Conservation (phyloP, 352 stramenopile genomes). For the Pythium dissotocum region DNA sequence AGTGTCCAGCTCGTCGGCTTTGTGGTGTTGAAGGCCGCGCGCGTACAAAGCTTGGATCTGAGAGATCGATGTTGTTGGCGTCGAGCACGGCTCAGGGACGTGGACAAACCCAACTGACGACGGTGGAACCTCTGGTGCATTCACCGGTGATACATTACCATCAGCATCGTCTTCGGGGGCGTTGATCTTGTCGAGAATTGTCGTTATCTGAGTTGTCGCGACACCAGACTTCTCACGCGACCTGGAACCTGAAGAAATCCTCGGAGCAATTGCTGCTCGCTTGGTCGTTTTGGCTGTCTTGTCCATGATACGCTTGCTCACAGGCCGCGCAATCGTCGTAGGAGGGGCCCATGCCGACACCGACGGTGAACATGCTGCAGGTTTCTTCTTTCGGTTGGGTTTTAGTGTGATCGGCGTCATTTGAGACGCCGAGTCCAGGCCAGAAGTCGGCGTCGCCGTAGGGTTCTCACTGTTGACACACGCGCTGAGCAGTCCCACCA, state of each 20-base stretch:
- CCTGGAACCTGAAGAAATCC: not conserved
- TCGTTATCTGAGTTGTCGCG: constrained; percentile 12
- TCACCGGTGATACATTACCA: not conserved
- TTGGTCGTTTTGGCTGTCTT: constrained; percentile 12
- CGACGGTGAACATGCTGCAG: not conserved
- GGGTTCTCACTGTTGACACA: constrained; percentile 15
- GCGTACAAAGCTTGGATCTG: constrained; percentile 56
- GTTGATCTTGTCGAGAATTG: constrained; percentile 13
- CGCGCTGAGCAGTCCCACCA: constrained; percentile 7
- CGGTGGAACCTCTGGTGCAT: not conserved
- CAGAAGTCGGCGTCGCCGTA: not conserved
- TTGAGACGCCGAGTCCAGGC: not conserved
- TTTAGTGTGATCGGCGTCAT: not conserved
- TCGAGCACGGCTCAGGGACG: constrained; percentile 34
- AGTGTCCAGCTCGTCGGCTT: constrained; percentile 44
- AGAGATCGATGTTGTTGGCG: constrained; percentile 11
- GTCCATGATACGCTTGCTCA: constrained; percentile 23
- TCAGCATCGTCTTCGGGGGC: not conserved
- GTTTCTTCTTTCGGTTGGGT: constrained; percentile 1
- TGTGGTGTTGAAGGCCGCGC: constrained; percentile 60
- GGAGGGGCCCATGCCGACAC: not conserved
- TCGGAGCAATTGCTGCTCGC: not conserved
- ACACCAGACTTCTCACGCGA: not conserved
- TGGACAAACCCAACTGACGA: not conserved
- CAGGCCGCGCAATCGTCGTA: constrained; percentile 11